phyloP scores from a whole-genome alignment of 78 protist species.

The Protostelium mycophagum region DNA sequence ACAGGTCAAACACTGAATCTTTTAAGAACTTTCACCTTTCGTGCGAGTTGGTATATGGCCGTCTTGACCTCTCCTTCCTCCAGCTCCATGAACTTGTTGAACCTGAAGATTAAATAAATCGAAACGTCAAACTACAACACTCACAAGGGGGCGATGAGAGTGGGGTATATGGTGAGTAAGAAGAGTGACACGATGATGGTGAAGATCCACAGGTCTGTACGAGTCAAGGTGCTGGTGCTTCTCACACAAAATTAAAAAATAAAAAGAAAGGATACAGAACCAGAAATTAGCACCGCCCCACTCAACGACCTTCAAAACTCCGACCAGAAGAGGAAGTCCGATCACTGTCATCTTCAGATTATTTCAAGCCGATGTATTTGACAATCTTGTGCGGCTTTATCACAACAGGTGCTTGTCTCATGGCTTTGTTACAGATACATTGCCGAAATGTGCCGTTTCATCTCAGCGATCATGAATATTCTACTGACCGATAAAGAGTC shows the following conservation, averaged over 20 bases:
- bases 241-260: not conserved
- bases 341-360: not conserved
- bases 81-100: slow-evolving; percentile 65
- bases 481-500: slow-evolving; percentile 11
- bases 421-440: slow-evolving; percentile 12
- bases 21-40: slow-evolving; percentile 26
- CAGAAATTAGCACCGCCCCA: slow-evolving; percentile 14
- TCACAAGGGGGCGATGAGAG: slow-evolving; percentile 71
- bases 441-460: slow-evolving; percentile 21
- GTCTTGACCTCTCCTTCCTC: slow-evolving; percentile 46
- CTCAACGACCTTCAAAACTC: not conserved
- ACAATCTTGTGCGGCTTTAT: slow-evolving; percentile 18
- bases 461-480: not conserved
- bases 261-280: slow-evolving; percentile 10
- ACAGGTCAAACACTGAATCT: not conserved
- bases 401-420: slow-evolving; percentile 43
- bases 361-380: not conserved
- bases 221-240: not conserved
- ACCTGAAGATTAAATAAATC: slow-evolving; percentile 18
- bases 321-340: not conserved
- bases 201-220: slow-evolving; percentile 41
- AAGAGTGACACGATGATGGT: slow-evolving; percentile 18
- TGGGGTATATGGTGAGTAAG: slow-evolving; percentile 56
- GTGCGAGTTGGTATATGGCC: slow-evolving; percentile 27
- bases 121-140: not conserved